Conservation (phyloP, 805 yeast genomes). For the Metschnikowia koreensis region DNA sequence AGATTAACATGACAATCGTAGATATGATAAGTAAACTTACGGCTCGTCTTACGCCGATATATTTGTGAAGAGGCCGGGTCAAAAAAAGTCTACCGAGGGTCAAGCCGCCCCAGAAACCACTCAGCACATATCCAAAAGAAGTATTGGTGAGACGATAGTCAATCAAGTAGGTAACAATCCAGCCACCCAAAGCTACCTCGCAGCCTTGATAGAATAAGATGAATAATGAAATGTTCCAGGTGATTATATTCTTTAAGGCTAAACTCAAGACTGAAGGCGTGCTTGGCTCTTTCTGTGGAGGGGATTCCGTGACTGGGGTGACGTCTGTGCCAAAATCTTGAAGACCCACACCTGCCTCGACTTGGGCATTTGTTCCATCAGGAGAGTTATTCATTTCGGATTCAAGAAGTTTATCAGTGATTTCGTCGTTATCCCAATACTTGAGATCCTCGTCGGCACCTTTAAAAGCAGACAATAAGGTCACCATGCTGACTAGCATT, state of each 20-base stretch:
- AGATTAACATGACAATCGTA: conserved; percentile 14
- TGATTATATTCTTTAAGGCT: conserved; percentile 19
- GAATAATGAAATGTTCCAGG: conserved; percentile 23
- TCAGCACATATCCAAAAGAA: conserved; percentile 23
- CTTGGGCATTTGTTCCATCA: conserved; percentile 1
- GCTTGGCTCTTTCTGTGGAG: not conserved
- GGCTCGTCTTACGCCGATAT: conserved; percentile 18
- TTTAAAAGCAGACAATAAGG: conserved; percentile 12
- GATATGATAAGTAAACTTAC: conserved; percentile 12
- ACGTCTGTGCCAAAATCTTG: conserved; percentile 5
- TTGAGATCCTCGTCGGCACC: conserved; percentile 19
- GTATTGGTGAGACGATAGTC: conserved; percentile 20
- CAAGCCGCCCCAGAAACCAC: conserved; percentile 27
- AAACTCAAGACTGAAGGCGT: conserved; percentile 11
- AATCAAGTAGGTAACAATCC: conserved; percentile 25
- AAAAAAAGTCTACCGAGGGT: conserved; percentile 21
- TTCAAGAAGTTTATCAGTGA: conserved; percentile 3
- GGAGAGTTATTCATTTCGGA: not conserved
- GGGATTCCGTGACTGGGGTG: not conserved
- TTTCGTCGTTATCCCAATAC: conserved; percentile 18
- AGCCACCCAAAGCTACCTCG: conserved; percentile 25
- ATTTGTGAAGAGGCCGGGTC: conserved; percentile 20
- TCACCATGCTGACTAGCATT: conserved; percentile 13
- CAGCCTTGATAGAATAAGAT: conserved; percentile 22
- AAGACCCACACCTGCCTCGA: conserved; percentile 11